Base-by-base conservation (phyloP, 192 early-diverging fungal genomes). In the Diversispora epigaea region DNA sequence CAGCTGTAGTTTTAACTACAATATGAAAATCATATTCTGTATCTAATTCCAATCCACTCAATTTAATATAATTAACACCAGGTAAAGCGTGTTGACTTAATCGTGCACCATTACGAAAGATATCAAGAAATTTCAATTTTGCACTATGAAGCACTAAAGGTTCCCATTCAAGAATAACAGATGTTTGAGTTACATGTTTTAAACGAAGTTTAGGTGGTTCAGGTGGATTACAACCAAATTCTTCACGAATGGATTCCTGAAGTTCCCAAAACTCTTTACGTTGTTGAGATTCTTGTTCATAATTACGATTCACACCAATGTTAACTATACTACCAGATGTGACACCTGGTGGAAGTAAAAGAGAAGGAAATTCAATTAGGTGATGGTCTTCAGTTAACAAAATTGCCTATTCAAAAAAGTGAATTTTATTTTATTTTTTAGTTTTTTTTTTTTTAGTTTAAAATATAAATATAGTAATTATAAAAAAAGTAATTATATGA, bases 371-470 rank as follows among this genome's bases (percentile, higher is more conserved):
- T 82, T 99, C 97, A 71, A 99, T 96, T 21, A 98, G 87, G 84
- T 99, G 97, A 86, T 99, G 94, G 81, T 98, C 94, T 77, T 95
- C 95, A 39, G 97, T 98, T 57, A 99, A 84, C 52, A 99, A 86
- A 77, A 96, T 93, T 41, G 95, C 93, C 84, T 84, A 61, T 4
- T 21, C 21, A 6, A 57, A 25, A 44, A 50, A 25, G 43, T 11
- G 21, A 41, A 43, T 25, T 14, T 46, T 58, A 41, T 40, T 25
- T n/a, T n/a, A n/a, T n/a, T n/a, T n/a, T 72, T 56, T 40, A 72
- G 54, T 39, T n/a, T 40, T 43, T 43, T 22, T 44, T 55, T 22
- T 70, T 5, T n/a, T n/a, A n/a, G 14, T 52, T 12, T 64, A 25
- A 56, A 71, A 12, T 49, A 6, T 22, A n/a, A 7, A 11, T 4